Percentiles rank a stretch among this genome's conserved stretches.
Evolutionary conservation across 176 grass and related monocot species (phyloP).

Genomic region (Musa itinerans): DNA sequence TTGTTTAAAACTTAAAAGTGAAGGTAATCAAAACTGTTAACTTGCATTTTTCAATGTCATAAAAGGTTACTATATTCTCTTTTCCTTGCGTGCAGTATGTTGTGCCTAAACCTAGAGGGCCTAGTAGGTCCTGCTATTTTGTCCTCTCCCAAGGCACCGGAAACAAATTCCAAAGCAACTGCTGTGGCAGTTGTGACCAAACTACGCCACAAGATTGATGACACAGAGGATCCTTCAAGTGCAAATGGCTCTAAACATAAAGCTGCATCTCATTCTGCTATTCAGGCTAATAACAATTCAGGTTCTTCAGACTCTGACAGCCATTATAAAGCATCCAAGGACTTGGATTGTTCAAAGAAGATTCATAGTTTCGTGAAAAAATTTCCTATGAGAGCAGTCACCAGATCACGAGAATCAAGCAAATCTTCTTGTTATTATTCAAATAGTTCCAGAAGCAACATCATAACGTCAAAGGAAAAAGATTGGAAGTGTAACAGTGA

Average conservation of each 20-base stretch:
- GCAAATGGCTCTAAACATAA: conserved; percentile 3
- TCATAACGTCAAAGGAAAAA: conserved; percentile 30
- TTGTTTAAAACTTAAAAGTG: neutral
- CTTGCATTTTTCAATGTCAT: conserved; percentile 17
- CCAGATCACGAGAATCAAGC: conserved; percentile 15
- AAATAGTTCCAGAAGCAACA: conserved; percentile 9
- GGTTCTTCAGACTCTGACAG: conserved; percentile 33
- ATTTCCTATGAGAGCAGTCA: conserved; percentile 16
- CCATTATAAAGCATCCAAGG: conserved; percentile 44
- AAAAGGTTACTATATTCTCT: neutral
- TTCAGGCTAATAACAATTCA: neutral
- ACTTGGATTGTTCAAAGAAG: conserved; percentile 42
- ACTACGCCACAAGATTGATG: neutral
- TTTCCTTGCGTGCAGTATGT: neutral
- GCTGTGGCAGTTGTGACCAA: conserved; percentile 18
- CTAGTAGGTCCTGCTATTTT: conserved; percentile 7
- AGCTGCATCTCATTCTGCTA: conserved; percentile 13
- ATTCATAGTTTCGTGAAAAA: conserved; percentile 23
- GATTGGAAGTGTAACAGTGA: conserved; percentile 8
- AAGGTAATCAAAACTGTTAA: neutral
- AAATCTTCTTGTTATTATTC: conserved; percentile 25
- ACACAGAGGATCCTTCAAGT: conserved; percentile 26
- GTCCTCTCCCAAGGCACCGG: conserved; percentile 21
- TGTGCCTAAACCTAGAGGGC: neutral
- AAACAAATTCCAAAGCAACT: conserved; percentile 16